Percentiles rank a stretch among this genome's conserved stretches.
These are phyloP conservation scores for Bryoglossum gracile DNA, from an alignment of 495 filamentous ascomycete genomes.

Conservation along the genomic window DNA sequence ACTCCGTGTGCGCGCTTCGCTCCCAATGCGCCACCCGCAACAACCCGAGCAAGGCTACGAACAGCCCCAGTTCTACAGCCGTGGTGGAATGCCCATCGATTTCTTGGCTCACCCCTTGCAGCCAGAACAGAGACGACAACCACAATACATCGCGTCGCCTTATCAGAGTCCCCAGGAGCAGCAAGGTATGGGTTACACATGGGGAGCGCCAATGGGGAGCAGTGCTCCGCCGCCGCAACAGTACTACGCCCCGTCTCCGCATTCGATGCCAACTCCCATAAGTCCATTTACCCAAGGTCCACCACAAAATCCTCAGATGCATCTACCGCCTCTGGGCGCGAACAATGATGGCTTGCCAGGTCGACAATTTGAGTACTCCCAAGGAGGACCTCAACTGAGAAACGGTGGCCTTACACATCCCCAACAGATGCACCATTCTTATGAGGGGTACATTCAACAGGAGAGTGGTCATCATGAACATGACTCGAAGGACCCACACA, in stretches of 20 bases:
- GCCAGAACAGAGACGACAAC: constrained; percentile 5
- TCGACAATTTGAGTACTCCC: constrained; percentile 1
- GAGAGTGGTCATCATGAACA: constrained; percentile 3
- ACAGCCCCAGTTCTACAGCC: neutral
- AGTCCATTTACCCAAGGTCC: constrained; percentile 9
- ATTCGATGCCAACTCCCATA: neutral
- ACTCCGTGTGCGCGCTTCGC: neutral
- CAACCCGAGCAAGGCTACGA: constrained; percentile 3
- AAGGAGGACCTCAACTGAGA: constrained; percentile 8
- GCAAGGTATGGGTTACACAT: constrained; percentile 6
- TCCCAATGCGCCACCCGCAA: neutral
- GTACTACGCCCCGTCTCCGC: constrained; percentile 12
- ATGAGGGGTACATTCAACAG: constrained; percentile 15
- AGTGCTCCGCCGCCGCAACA: neutral
- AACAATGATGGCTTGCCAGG: constrained; percentile 1
- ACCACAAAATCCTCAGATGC: constrained; percentile 16
- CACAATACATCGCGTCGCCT: neutral
- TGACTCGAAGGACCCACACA: constrained; percentile 12
- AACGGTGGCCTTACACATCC: constrained; percentile 17
- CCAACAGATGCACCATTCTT: constrained; percentile 11
- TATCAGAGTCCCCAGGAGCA: constrained; percentile 9
- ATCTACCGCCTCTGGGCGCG: constrained; percentile 1
- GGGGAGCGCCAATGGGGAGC: too few relatives aligned
- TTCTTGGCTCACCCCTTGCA: neutral
- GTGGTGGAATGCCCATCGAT: neutral